Conservation (phyloP, 1,284 basidiomycete genomes). For the Gymnopus androsaceus region DNA sequence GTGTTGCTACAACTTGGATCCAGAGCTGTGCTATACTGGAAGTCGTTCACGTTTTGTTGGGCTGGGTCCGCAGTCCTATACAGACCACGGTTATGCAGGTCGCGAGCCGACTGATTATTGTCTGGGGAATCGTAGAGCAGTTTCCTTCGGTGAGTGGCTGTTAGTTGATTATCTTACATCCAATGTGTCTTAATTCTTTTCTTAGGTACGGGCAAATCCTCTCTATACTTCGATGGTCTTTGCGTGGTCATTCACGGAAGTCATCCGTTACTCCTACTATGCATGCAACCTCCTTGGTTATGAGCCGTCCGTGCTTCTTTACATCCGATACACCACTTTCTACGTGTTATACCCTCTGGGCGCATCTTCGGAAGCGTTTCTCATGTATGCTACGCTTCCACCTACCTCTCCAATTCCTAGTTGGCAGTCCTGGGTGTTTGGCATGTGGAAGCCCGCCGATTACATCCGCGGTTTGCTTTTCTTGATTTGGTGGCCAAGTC, state of each 20-base stretch:
- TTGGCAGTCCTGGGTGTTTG: slow-evolving; percentile 35
- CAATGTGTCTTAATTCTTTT: slow-evolving; percentile 10
- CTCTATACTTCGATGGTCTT: slow-evolving; percentile 91
- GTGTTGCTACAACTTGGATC: slow-evolving; percentile 66
- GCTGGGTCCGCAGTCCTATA: slow-evolving; percentile 86
- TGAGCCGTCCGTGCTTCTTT: slow-evolving; percentile 53
- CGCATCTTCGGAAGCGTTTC: slow-evolving; percentile 86
- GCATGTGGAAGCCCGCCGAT: slow-evolving; percentile 54
- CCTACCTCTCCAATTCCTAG: slow-evolving; percentile 41
- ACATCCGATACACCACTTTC: slow-evolving; percentile 89
- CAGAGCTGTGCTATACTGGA: slow-evolving; percentile 85
- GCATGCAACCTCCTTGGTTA: slow-evolving; percentile 64
- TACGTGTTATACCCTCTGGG: slow-evolving; percentile 92
- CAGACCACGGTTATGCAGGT: slow-evolving; percentile 87
- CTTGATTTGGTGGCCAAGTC: slow-evolving; percentile 90
- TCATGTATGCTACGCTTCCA: slow-evolving; percentile 81
- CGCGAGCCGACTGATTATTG: slow-evolving; percentile 79
- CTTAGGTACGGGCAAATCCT: slow-evolving; percentile 72
- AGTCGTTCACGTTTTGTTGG: slow-evolving; percentile 78
- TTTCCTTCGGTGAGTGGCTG: slow-evolving; percentile 51
- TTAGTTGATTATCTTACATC: background rate
- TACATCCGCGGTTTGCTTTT: slow-evolving; percentile 67
- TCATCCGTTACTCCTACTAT: slow-evolving; percentile 93
- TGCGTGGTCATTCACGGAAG: slow-evolving; percentile 92
- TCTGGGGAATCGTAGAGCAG: slow-evolving; percentile 81